phyloP scores from a whole-genome alignment of 2,329 filamentous ascomycete species.

The Alternaria sp. region DNA sequence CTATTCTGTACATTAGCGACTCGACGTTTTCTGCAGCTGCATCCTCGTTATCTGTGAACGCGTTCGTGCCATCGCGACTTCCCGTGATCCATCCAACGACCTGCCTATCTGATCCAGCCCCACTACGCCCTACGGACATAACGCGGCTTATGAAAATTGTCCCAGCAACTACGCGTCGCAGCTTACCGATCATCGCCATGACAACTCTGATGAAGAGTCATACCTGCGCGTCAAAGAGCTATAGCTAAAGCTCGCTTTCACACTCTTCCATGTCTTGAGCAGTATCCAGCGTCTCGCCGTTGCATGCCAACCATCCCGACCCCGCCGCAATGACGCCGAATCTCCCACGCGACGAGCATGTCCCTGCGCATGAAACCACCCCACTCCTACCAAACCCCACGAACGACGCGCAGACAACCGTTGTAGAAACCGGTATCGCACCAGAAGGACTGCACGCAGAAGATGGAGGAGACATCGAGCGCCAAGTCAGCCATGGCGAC shows the following conservation, averaged over 20 bases:
- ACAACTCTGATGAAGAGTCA: neutral
- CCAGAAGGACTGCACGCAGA: constrained; percentile 23
- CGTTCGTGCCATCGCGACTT: neutral
- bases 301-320: neutral
- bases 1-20: neutral
- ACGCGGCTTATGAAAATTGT: neutral
- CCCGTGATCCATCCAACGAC: neutral
- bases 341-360: neutral
- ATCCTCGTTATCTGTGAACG: neutral
- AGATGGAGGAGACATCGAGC: constrained; percentile 44
- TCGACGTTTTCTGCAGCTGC: neutral
- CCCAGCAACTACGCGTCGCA: neutral
- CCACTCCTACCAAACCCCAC: constrained; percentile 49
- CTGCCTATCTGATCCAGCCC: constrained; percentile 4
- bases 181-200: neutral
- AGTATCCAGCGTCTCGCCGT: neutral
- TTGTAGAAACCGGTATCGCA: constrained; percentile 32
- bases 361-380: constrained; percentile 49
- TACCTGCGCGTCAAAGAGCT: neutral
- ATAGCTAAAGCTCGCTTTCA: neutral
- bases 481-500: constrained; percentile 41
- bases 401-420: constrained; percentile 20
- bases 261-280: neutral
- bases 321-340: constrained; percentile 9
- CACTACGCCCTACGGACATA: neutral